A percentile compares a stretch with the other conserved stretches of the same genome.
Conservation (phyloP, 2,329 filamentous ascomycete genomes). For the Capronia epimyces region DNA sequence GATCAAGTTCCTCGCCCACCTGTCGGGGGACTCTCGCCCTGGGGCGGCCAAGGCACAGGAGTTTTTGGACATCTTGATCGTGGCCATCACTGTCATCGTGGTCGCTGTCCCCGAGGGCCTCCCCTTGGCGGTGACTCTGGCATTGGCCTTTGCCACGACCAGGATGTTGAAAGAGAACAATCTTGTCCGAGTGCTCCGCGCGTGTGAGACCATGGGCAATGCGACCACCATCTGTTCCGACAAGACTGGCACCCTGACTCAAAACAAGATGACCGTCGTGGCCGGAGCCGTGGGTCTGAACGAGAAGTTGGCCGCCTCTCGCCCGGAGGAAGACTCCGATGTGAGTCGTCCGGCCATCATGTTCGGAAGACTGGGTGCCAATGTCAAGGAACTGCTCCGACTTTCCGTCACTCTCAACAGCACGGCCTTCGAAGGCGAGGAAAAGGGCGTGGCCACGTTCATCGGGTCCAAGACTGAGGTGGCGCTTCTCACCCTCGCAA, state of each 20-base stretch:
- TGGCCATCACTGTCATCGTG: conserved; percentile 73
- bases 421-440: conserved; percentile 69
- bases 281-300: conserved; percentile 61
- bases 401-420: conserved; percentile 50
- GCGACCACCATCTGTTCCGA: conserved; percentile 75
- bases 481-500: conserved; percentile 64
- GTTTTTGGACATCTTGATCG: conserved; percentile 71
- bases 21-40: conserved; percentile 50
- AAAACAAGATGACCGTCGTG: conserved; percentile 72
- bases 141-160: conserved; percentile 69
- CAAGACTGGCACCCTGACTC: conserved; percentile 69
- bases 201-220: conserved; percentile 77
- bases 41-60: conserved; percentile 71
- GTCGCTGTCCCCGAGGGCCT: conserved; percentile 74
- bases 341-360: conserved; percentile 16
- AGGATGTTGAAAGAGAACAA: conserved; percentile 75
- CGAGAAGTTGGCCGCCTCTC: conserved; percentile 44
- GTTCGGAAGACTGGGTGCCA: conserved; percentile 30
- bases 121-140: conserved; percentile 70
- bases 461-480: conserved; percentile 76
- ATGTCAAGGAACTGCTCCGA: conserved; percentile 36
- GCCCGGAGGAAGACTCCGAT: conserved; percentile 10
- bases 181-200: conserved; percentile 67
- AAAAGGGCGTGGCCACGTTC: conserved; percentile 60
- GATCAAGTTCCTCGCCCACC: conserved; percentile 72